A percentile compares a stretch with the other conserved stretches of the same genome.
Evolutionary conservation across 1,139 yeast species (phyloP).

Genomic region (Torulaspora globosa): DNA sequence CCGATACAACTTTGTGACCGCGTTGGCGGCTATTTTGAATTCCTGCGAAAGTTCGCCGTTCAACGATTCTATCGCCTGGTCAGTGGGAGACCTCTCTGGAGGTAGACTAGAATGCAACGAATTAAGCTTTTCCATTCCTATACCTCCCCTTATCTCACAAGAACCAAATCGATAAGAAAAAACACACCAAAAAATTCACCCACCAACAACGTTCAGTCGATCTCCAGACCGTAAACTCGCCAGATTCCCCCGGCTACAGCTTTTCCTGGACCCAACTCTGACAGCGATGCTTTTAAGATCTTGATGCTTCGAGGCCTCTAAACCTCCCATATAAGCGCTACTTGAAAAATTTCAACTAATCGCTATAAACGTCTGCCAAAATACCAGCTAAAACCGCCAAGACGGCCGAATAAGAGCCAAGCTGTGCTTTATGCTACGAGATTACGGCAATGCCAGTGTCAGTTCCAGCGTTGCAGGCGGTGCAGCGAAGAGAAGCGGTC

Average conservation of each 20-base stretch:
- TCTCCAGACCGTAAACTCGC: not conserved
- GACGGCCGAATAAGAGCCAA: not conserved
- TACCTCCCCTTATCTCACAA: too few species aligned
- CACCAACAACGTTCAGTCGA: not conserved
- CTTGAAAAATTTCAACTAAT: conserved; percentile 4
- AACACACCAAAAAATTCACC: not conserved
- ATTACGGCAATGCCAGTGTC: conserved; percentile 1
- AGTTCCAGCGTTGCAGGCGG: not conserved
- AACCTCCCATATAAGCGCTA: not conserved
- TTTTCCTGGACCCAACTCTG: not conserved
- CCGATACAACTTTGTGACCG: conserved; percentile 31
- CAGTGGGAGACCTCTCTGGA: conserved; percentile 33
- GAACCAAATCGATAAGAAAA: not conserved
- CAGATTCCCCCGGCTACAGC: not conserved
- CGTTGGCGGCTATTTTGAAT: conserved; percentile 34
- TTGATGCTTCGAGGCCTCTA: not conserved
- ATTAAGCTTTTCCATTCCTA: conserved; percentile 25
- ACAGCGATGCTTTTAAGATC: not conserved
- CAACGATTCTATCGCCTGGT: conserved; percentile 26
- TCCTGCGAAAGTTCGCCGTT: conserved; percentile 29
- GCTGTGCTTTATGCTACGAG: conserved; percentile 6
- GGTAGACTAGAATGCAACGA: conserved; percentile 29
- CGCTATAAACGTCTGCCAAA: conserved; percentile 6
- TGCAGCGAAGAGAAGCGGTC: conserved; percentile 10
- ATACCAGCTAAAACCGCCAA: not conserved